Percentiles rank a stretch among this genome's conserved stretches.
These are phyloP conservation scores for Botrytis deweyae DNA, from an alignment of 2,329 filamentous ascomycete genomes.

Conservation along the genomic window DNA sequence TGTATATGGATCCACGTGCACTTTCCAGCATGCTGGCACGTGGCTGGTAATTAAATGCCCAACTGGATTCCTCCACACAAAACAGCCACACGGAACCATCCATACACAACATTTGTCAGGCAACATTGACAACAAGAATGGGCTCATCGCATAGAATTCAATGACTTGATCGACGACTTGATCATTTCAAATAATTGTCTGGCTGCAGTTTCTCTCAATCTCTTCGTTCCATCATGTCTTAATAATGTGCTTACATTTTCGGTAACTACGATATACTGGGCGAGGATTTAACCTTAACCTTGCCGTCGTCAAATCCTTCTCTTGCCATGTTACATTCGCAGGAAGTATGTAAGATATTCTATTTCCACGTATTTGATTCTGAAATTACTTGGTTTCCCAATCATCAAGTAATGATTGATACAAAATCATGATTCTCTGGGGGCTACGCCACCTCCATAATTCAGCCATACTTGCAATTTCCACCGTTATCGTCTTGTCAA, in stretches of 20 bases:
- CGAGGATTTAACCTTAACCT: background rate
- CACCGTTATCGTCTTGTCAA: background rate
- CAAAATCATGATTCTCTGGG: background rate
- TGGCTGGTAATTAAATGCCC: background rate
- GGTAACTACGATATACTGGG: too few species aligned
- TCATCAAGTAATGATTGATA: background rate
- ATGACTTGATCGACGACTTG: background rate
- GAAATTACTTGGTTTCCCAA: background rate
- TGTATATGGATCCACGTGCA: too few species aligned
- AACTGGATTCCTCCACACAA: background rate
- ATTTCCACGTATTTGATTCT: background rate
- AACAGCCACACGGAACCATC: too few species aligned
- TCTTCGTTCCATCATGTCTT: background rate
- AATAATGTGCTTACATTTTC: background rate
- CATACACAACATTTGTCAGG: background rate
- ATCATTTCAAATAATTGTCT: background rate
- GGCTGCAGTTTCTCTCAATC: background rate
- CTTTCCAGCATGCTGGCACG: background rate
- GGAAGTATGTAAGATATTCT: background rate
- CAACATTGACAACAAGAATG: background rate
- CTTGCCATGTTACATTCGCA: background rate
- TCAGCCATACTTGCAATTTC: background rate
- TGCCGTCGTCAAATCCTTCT: background rate
- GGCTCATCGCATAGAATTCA: background rate
- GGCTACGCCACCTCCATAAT: constrained; percentile 2